Conservation (phyloP, 495 filamentous ascomycete genomes). For the Rhypophila decipiens region DNA sequence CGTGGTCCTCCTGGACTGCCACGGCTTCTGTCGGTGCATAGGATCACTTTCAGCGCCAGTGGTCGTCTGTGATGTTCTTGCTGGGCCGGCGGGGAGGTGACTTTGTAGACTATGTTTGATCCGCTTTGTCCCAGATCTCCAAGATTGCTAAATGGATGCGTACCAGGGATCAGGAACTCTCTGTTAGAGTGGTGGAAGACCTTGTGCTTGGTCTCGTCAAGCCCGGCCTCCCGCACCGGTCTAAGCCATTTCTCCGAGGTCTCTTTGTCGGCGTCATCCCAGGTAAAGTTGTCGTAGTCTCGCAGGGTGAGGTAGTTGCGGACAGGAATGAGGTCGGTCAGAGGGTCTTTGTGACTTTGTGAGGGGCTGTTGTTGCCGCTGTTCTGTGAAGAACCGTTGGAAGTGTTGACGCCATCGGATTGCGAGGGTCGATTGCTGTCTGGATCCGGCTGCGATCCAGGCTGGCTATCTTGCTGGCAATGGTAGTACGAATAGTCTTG, state of each 20-base stretch:
- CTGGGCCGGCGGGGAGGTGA: constrained; percentile 16
- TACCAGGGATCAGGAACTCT: constrained; percentile 20
- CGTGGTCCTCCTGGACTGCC: constrained; percentile 22
- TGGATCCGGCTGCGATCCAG: too few relatives aligned
- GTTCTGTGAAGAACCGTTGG: too few relatives aligned
- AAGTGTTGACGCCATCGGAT: too few relatives aligned
- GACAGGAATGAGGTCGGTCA: constrained; percentile 10
- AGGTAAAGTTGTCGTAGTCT: constrained; percentile 20
- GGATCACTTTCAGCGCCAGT: constrained; percentile 26
- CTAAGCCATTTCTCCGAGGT: constrained; percentile 14
- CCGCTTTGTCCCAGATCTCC: constrained; percentile 22
- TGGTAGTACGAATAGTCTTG: too few relatives aligned
- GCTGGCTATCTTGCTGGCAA: too few relatives aligned
- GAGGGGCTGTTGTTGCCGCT: too few relatives aligned
- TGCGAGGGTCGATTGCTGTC: too few relatives aligned
- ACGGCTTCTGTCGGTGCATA: constrained; percentile 21
- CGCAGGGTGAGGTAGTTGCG: constrained; percentile 13
- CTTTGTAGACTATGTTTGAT: constrained; percentile 25
- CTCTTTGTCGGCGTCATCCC: constrained; percentile 19
- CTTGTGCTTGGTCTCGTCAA: constrained; percentile 24
- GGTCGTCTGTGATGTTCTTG: constrained; percentile 15
- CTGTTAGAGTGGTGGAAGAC: constrained; percentile 25
- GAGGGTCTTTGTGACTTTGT: too few relatives aligned
- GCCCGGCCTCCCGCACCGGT: constrained; percentile 15
- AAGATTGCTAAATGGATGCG: constrained; percentile 17